Percentiles rank a stretch among this genome's conserved stretches.
These are phyloP conservation scores for Ophiosphaerella herpotricha DNA, from an alignment of 2,329 filamentous ascomycete genomes.

Conservation along the genomic window DNA sequence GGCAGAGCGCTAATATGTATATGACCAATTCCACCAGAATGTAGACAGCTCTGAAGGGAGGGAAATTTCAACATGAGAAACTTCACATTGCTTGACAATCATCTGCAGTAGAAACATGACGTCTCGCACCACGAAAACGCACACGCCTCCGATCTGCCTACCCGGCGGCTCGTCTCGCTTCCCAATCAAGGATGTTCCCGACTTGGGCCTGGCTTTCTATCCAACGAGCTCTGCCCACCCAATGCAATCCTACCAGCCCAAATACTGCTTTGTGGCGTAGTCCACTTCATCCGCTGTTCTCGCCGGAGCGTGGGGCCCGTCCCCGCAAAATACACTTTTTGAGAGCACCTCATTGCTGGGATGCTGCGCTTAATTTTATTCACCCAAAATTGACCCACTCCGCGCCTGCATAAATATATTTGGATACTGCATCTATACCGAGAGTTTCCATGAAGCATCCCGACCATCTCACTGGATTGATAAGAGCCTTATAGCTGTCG, in stretches of 20 bases:
- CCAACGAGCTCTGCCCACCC: background rate
- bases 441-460: no score
- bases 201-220: background rate
- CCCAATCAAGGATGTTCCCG: conserved; percentile 2
- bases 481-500: no score
- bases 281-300: background rate
- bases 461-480: no score
- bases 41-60: background rate
- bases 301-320: background rate
- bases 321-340: background rate
- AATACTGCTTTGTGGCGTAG: conserved; percentile 1
- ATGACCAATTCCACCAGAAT: background rate
- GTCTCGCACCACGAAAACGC: conserved; percentile 3
- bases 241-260: background rate
- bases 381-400: no score
- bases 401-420: no score
- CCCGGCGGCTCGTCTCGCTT: conserved; percentile 24
- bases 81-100: background rate
- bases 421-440: no score
- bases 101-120: background rate
- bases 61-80: background rate
- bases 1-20: conserved; percentile 20
- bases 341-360: background rate
- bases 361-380: background rate
- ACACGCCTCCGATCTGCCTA: conserved; percentile 13